Conservation (phyloP, 768 basidiomycete genomes). For the Tricholoma sp. region DNA sequence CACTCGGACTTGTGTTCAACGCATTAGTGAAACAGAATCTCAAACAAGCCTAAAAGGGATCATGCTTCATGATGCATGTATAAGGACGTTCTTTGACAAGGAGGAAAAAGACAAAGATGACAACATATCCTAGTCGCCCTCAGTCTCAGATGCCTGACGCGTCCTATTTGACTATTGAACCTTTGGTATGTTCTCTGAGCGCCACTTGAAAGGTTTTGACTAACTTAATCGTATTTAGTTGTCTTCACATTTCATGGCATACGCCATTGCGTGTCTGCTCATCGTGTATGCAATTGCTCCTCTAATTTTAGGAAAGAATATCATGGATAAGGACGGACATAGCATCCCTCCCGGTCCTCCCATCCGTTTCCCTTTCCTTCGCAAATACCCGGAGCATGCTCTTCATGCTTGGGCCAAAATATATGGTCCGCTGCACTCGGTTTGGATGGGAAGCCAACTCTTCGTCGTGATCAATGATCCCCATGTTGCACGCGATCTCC, state of each 20-base stretch:
- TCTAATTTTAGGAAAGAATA: conserved; percentile 12
- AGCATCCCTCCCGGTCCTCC: conserved; percentile 23
- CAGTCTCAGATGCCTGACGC: neutral
- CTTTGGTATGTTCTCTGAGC: neutral
- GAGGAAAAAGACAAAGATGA: too few relatives aligned
- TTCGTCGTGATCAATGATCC: conserved; percentile 33
- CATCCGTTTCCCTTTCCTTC: conserved; percentile 25
- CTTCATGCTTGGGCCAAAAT: conserved; percentile 27
- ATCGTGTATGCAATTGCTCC: neutral
- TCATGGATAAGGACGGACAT: conserved; percentile 16
- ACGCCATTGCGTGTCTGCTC: neutral
- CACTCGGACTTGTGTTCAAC: too few relatives aligned
- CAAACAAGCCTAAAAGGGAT: too few relatives aligned
- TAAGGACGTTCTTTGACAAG: too few relatives aligned
- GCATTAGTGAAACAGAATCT: too few relatives aligned
- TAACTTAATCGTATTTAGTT: neutral
- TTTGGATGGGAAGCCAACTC: conserved; percentile 35
- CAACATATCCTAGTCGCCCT: too few relatives aligned
- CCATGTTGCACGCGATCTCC: conserved; percentile 25
- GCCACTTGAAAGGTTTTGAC: neutral
- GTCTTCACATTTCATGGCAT: neutral
- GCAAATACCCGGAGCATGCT: conserved; percentile 28
- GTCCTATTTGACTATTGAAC: neutral
- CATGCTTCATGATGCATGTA: too few relatives aligned
- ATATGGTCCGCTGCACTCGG: conserved; percentile 28